Evolutionary conservation across 192 early-diverging fungal genomes (phyloP).

Genomic region (Chytriomyces sp.): DNA sequence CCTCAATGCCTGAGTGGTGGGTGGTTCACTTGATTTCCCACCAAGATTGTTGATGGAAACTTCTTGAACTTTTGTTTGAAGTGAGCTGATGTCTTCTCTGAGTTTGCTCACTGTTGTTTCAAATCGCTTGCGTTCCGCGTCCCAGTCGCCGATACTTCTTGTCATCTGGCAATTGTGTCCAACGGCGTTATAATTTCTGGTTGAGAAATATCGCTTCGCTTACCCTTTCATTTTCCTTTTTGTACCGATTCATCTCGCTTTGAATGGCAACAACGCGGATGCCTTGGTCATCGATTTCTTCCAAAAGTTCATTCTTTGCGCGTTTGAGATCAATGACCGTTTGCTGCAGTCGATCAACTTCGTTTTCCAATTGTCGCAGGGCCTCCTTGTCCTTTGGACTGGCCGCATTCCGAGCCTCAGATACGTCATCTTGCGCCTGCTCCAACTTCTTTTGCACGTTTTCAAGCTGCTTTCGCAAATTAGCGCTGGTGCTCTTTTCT

Average conservation of each 20-base stretch:
- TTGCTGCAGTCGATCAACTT: constrained; percentile 49
- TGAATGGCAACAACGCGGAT: constrained; percentile 40
- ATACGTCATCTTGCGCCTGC: constrained; percentile 33
- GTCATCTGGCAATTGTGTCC: not conserved
- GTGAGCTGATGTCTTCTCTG: constrained; percentile 30
- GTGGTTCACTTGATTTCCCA: constrained; percentile 15
- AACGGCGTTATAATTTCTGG: too few species aligned
- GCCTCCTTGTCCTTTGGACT: constrained; percentile 31
- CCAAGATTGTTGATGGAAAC: constrained; percentile 37
- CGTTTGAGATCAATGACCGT: constrained; percentile 51
- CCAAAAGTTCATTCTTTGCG: constrained; percentile 46
- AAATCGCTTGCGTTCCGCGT: constrained; percentile 27
- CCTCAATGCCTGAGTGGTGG: constrained; percentile 30
- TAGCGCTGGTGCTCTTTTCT: constrained; percentile 26
- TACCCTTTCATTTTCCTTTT: constrained; percentile 42
- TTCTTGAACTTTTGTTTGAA: constrained; percentile 37
- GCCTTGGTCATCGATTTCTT: constrained; percentile 50
- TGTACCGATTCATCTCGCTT: constrained; percentile 37
- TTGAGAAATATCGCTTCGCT: not conserved
- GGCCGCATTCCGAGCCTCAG: constrained; percentile 24
- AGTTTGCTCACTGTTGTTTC: constrained; percentile 25
- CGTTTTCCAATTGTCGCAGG: constrained; percentile 28
- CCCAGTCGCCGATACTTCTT: constrained; percentile 23
- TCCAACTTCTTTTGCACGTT: constrained; percentile 41
- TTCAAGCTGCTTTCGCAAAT: constrained; percentile 29